Evolutionary conservation across 2,329 filamentous ascomycete genomes (phyloP).

Genomic region (Zasmidium angulare): DNA sequence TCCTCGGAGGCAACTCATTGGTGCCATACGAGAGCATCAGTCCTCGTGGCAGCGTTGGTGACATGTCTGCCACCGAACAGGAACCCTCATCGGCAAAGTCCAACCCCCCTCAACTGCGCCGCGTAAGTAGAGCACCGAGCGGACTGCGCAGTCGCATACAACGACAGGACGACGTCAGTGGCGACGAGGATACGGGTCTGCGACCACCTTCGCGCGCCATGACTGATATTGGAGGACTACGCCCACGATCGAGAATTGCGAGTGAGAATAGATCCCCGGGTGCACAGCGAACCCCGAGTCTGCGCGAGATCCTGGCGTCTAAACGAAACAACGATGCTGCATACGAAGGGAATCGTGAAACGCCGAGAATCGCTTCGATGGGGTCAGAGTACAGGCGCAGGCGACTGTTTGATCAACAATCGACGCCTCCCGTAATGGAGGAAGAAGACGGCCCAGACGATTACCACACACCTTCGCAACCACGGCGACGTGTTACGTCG

Average conservation of each 20-base stretch:
- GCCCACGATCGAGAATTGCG: slow-evolving; percentile 20
- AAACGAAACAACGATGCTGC: slow-evolving; percentile 16
- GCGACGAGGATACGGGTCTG: slow-evolving; percentile 41
- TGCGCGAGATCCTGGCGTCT: slow-evolving; percentile 15
- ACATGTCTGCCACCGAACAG: slow-evolving; percentile 29
- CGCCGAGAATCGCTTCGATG: not conserved
- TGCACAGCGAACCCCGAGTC: slow-evolving; percentile 11
- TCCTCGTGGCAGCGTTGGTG: slow-evolving; percentile 32
- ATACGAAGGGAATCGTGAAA: slow-evolving; percentile 12
- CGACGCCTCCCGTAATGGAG: slow-evolving; percentile 5
- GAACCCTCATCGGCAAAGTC: slow-evolving; percentile 29
- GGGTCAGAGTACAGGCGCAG: slow-evolving; percentile 6
- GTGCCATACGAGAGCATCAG: slow-evolving; percentile 23
- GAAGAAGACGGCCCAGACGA: slow-evolving; percentile 11
- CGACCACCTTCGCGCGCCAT: slow-evolving; percentile 50
- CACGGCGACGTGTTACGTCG: slow-evolving; percentile 16
- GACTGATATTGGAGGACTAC: slow-evolving; percentile 44
- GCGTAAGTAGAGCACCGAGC: slow-evolving; percentile 39
- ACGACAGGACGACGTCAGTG: slow-evolving; percentile 30
- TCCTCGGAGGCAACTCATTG: slow-evolving; percentile 26
- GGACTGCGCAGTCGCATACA: slow-evolving; percentile 37
- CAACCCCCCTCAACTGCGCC: slow-evolving; percentile 23
- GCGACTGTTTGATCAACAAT: slow-evolving; percentile 9
- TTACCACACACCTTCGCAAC: slow-evolving; percentile 11
- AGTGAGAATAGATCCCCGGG: slow-evolving; percentile 16